Conservation (phyloP, 768 basidiomycete genomes). For the Hygrocybe punicea region DNA sequence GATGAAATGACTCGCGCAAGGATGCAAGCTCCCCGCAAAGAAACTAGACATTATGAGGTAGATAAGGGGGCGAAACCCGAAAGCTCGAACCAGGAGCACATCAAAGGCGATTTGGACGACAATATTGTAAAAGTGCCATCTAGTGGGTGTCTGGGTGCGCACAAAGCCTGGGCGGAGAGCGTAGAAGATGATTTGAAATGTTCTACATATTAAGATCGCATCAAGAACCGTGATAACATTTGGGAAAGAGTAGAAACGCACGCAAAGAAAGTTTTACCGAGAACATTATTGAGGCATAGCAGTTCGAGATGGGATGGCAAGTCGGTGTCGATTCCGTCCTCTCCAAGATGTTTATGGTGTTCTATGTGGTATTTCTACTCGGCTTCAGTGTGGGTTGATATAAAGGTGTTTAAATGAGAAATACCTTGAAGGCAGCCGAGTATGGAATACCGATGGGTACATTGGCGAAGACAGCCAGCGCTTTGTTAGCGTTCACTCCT, state of each 20-base stretch:
- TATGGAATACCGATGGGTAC: constrained; percentile 94
- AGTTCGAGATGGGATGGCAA: constrained; percentile 86
- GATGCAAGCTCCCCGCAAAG: constrained; percentile 95
- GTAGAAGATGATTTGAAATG: constrained; percentile 98
- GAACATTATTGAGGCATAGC: constrained; percentile 84
- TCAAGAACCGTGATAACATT: not conserved
- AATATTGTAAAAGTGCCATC: constrained; percentile 84
- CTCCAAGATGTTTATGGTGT: constrained; percentile 93
- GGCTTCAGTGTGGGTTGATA: not conserved
- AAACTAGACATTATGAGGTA: constrained; percentile 89
- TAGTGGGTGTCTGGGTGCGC: constrained; percentile 72
- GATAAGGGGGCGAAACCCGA: constrained; percentile 51
- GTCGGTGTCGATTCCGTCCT: constrained; percentile 96
- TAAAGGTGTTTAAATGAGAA: constrained; percentile 7
- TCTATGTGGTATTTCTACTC: constrained; percentile 85
- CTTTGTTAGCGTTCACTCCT: constrained; percentile 76
- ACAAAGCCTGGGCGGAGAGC: constrained; percentile 94
- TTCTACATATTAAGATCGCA: constrained; percentile 61
- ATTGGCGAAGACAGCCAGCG: constrained; percentile 87
- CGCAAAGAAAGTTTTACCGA: constrained; percentile 98
- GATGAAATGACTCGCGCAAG: constrained; percentile 96
- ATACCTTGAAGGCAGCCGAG: constrained; percentile 89
- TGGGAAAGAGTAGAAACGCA: constrained; percentile 37
- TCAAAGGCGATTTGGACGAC: constrained; percentile 68
- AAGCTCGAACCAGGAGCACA: constrained; percentile 51